Evolutionary conservation across 2,329 filamentous ascomycete species (phyloP).

Genomic region (Amphichorda felina): DNA sequence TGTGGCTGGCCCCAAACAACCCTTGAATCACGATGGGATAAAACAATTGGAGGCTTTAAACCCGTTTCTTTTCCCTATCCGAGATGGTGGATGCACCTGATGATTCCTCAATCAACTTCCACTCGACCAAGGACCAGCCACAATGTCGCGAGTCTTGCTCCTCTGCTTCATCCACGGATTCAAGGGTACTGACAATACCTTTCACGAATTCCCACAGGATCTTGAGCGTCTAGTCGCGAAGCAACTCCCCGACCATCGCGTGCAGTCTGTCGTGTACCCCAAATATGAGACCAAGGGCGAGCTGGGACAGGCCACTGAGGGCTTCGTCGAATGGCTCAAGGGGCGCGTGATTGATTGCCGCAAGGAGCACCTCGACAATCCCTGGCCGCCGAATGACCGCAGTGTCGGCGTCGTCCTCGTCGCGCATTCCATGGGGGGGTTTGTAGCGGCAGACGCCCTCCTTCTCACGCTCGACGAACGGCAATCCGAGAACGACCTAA

Average conservation of each 20-base stretch:
- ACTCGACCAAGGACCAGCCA: background rate
- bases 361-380: slow-evolving; percentile 57
- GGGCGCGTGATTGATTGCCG: slow-evolving; percentile 67
- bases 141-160: slow-evolving; percentile 45
- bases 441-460: slow-evolving; percentile 74
- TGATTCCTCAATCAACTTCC: no score
- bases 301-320: slow-evolving; percentile 34
- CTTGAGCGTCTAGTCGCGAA: slow-evolving; percentile 45
- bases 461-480: slow-evolving; percentile 59
- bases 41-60: no score
- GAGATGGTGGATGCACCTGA: no score
- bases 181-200: slow-evolving; percentile 61
- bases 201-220: slow-evolving; percentile 52
- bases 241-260: slow-evolving; percentile 45
- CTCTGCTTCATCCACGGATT: slow-evolving; percentile 69
- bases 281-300: slow-evolving; percentile 65
- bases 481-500: slow-evolving; percentile 29
- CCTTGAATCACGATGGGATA: no score
- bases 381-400: slow-evolving; percentile 70
- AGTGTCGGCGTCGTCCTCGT: slow-evolving; percentile 68
- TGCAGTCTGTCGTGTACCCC: slow-evolving; percentile 54
- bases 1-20: background rate
- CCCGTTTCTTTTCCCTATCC: no score
- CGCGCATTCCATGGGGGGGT: slow-evolving; percentile 79
- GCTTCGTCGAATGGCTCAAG: slow-evolving; percentile 48